These are phyloP conservation scores for Saccharomycopsis synnaedendra DNA, from an alignment of 805 yeast genomes.

Conservation along the genomic window DNA sequence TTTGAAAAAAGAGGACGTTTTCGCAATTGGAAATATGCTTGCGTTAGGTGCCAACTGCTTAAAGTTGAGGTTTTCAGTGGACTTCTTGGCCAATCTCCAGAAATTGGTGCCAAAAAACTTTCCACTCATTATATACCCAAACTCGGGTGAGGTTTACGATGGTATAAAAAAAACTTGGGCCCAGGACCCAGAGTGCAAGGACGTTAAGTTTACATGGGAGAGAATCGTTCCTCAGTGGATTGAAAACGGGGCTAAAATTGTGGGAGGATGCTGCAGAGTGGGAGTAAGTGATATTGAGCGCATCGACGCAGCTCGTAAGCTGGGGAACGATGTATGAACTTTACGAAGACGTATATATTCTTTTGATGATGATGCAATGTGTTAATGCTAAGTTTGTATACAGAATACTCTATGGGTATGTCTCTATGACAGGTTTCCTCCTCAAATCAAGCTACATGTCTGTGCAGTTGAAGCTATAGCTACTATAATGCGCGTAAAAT, in stretches of 20 bases:
- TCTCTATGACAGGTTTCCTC: too few species aligned
- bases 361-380: too few species aligned
- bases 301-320: slow-evolving; percentile 1
- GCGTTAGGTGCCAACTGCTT: slow-evolving; percentile 67
- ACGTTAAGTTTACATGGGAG: slow-evolving; percentile 20
- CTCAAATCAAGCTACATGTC: too few species aligned
- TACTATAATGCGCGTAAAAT: too few species aligned
- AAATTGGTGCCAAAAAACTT: slow-evolving; percentile 18
- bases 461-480: too few species aligned
- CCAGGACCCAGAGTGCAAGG: slow-evolving; percentile 11
- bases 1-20: background rate
- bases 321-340: too few species aligned
- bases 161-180: slow-evolving; percentile 33
- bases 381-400: too few species aligned
- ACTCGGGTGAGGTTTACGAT: slow-evolving; percentile 61
- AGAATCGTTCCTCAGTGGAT: slow-evolving; percentile 24
- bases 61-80: slow-evolving; percentile 29
- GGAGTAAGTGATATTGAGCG: slow-evolving; percentile 24
- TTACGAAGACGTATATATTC: too few species aligned
- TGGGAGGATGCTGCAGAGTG: slow-evolving; percentile 36
- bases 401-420: too few species aligned
- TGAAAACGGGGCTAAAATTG: slow-evolving; percentile 21
- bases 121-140: slow-evolving; percentile 56
- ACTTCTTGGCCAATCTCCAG: slow-evolving; percentile 28
- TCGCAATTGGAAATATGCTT: slow-evolving; percentile 22